Evolutionary conservation across 345 rosid genomes (phyloP).

Genomic region (Sonneratia caseolaris): DNA sequence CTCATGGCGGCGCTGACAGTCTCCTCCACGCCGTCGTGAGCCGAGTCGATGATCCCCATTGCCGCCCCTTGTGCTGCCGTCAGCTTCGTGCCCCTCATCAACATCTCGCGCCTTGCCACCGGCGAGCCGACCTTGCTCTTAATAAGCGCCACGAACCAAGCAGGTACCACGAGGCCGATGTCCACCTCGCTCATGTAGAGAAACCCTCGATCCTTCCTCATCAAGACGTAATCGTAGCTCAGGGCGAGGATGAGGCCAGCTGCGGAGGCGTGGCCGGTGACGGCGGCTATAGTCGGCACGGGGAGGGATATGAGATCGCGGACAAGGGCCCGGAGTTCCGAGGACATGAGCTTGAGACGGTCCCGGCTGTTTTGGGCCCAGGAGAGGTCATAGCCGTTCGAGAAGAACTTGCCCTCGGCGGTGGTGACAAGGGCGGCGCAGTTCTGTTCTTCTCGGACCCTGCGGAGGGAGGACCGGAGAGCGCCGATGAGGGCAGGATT

Average conservation of each 20-base stretch:
- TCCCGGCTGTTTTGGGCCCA: slow-evolving; percentile 30
- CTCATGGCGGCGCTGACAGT: slow-evolving; percentile 36
- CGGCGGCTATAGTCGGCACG: slow-evolving; percentile 57
- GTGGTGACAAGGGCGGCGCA: slow-evolving; percentile 55
- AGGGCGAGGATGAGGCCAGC: slow-evolving; percentile 49
- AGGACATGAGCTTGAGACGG: slow-evolving; percentile 27
- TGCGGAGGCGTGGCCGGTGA: slow-evolving; percentile 71
- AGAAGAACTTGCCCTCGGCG: slow-evolving; percentile 70
- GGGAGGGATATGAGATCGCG: slow-evolving; percentile 53
- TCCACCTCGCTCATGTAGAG: slow-evolving; percentile 72
- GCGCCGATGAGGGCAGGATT: slow-evolving; percentile 35
- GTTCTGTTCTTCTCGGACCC: slow-evolving; percentile 29
- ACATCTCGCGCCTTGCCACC: slow-evolving; percentile 28
- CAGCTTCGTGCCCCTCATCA: slow-evolving; percentile 43
- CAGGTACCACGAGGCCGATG: slow-evolving; percentile 32
- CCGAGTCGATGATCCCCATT: slow-evolving; percentile 44
- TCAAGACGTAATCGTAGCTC: slow-evolving; percentile 50
- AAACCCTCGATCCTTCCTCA: slow-evolving; percentile 62
- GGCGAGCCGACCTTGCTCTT: slow-evolving; percentile 32
- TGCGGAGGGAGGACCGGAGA: slow-evolving; percentile 32
- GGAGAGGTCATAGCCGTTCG: slow-evolving; percentile 70
- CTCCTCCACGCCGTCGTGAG: slow-evolving; percentile 35
- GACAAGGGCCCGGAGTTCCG: slow-evolving; percentile 26
- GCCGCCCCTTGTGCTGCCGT: slow-evolving; percentile 37
- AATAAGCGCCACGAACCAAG: slow-evolving; percentile 31